phyloP scores from a whole-genome alignment of 2,329 filamentous ascomycete species.

The Curvularia eragrostidis region DNA sequence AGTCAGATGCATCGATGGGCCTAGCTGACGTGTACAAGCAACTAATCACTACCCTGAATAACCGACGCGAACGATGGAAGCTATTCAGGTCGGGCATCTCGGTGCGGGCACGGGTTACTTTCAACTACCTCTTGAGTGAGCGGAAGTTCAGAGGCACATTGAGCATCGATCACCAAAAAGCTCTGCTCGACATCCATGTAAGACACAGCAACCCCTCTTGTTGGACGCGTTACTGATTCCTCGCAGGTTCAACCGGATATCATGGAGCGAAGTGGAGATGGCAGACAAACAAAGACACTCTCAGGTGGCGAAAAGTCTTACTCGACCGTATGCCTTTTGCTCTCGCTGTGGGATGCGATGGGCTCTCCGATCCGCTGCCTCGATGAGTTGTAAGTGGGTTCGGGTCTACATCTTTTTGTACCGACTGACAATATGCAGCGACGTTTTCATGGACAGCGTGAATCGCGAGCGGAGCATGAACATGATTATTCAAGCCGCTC shows the following conservation, averaged over 20 bases:
- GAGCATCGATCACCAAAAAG: constrained; percentile 75
- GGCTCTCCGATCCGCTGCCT: constrained; percentile 92
- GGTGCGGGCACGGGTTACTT: constrained; percentile 81
- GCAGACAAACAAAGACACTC: constrained; percentile 86
- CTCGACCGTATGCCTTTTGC: constrained; percentile 90
- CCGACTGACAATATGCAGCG: constrained; percentile 54
- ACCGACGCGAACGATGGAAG: constrained; percentile 78
- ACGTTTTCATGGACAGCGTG: constrained; percentile 99
- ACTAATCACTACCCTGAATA: constrained; percentile 66
- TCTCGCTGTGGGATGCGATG: constrained; percentile 98
- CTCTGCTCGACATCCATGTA: constrained; percentile 78
- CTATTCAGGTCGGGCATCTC: constrained; percentile 86
- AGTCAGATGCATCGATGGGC: not conserved
- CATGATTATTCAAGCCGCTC: constrained; percentile 88
- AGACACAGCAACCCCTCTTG: constrained; percentile 1
- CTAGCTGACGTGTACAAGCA: constrained; percentile 45
- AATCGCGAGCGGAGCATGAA: constrained; percentile 92
- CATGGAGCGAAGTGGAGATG: constrained; percentile 71
- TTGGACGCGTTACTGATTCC: constrained; percentile 10
- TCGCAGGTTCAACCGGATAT: constrained; percentile 67
- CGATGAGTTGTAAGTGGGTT: constrained; percentile 78
- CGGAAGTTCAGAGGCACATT: constrained; percentile 86
- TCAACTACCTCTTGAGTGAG: constrained; percentile 87
- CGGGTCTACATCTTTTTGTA: not conserved
- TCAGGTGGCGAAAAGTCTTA: constrained; percentile 98